Base-by-base conservation (phyloP, 2,329 filamentous ascomycete species). In the Cucurbitaria berberidis region DNA sequence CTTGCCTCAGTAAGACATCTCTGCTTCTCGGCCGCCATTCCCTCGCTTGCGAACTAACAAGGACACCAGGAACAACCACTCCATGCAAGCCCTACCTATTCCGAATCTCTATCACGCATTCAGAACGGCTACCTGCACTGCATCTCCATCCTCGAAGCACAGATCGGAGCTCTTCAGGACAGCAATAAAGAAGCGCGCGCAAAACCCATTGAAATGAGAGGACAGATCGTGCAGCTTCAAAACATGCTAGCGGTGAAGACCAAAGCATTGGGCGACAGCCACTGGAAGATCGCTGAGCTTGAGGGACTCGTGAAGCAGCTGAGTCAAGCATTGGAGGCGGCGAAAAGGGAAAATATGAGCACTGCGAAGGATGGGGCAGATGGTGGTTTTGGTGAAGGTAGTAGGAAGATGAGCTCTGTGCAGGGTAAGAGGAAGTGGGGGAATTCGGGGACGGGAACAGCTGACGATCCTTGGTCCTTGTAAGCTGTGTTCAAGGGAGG, bases 41-140 rank as follows among this genome's bases (percentile, higher is more conserved):
- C 26, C 10, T 27, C 26, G n/a, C 26, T 27, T 10, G 5, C 26
- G 3, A 13, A 30, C 7, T 30, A 11, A 30, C 27, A 30, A 30
- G 10, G 7, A 9, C 27, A 13, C 27, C 10, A 30, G 27, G 7
- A 30, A 13, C 7, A 30, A 13, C 27, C 11, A 3, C 8, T 13
- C 27, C 9, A 30, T 10, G n/a, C 22, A 29, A 30, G 22, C 40
- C 24, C 40, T 10, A 35, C 35, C 15, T 47, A 46, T 35, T 47
- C 48, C n/a, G 49, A 42, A 16, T 51, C 49, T 7, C 43, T 51
- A 6, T 46, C 36, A 1, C 49, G 49, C 13, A 43, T 51, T 3
- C 43, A 51, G 30, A 42, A 13, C 6, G 49, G 43, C 27, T 47
- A 46, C 19, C 35, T 46, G 1, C 26, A 19, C n/a, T 36, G 24